Conservation (phyloP, 2,329 filamentous ascomycete species). For the Colletotrichum plurivorum region DNA sequence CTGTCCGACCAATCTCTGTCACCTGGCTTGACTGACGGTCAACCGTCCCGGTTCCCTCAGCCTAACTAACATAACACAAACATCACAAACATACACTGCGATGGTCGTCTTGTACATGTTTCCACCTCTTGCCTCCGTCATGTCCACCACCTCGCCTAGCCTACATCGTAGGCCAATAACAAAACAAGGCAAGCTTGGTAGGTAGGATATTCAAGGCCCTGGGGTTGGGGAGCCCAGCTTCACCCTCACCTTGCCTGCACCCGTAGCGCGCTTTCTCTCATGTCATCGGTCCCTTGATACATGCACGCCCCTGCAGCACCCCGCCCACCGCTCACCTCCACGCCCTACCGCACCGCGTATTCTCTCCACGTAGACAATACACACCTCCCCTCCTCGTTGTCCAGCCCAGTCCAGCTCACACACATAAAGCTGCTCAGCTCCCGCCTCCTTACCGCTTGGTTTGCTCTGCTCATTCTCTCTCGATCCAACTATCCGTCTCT, state of each 20-base stretch:
- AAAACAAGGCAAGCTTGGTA: no score
- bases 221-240: no score
- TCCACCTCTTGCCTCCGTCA: no score
- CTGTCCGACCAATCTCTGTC: neutral
- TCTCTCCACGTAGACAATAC: constrained; percentile 40
- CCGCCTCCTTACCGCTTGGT: constrained; percentile 38
- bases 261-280: constrained; percentile 12
- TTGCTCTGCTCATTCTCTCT: constrained; percentile 33
- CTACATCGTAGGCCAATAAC: no score
- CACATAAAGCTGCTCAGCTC: constrained; percentile 44
- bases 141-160: no score
- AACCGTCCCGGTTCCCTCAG: no score
- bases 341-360: constrained; percentile 37
- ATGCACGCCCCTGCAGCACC: constrained; percentile 40
- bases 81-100: no score
- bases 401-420: constrained; percentile 20
- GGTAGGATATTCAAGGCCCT: no score
- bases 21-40: no score
- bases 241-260: no score
- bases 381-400: constrained; percentile 35
- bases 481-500: constrained; percentile 38
- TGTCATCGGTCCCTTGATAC: constrained; percentile 34
- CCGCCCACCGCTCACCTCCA: constrained; percentile 37
- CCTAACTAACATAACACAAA: no score
- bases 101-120: no score